Conservation (phyloP, 352 stramenopile species). For the Globisporangium paddicum region DNA sequence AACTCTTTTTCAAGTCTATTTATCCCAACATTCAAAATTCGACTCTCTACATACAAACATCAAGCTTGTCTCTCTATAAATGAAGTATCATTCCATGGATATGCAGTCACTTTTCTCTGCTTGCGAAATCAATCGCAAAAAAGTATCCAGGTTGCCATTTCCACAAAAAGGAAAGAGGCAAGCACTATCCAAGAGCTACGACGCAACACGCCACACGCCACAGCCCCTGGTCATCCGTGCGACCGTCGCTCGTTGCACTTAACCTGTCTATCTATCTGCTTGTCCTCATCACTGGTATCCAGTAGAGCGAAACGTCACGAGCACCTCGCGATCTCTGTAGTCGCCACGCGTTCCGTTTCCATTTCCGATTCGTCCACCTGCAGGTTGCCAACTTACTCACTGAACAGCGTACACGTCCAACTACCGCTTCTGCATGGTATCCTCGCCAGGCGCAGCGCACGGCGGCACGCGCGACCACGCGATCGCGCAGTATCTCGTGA, state of each 20-base stretch:
- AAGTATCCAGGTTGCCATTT: neutral
- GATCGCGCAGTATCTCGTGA: conserved; percentile 65
- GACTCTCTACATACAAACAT: neutral
- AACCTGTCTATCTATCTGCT: too few species aligned
- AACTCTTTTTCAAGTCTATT: too few species aligned
- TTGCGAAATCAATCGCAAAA: neutral
- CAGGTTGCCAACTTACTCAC: too few species aligned
- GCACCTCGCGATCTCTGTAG: neutral
- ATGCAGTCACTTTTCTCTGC: neutral
- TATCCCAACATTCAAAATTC: too few species aligned
- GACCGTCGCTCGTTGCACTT: neutral
- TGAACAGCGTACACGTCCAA: too few species aligned
- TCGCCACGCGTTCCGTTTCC: too few species aligned
- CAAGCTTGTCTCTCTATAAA: neutral
- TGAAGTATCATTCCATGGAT: neutral
- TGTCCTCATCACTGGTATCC: too few species aligned
- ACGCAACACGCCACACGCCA: neutral
- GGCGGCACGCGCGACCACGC: conserved; percentile 17
- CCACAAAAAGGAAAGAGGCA: neutral
- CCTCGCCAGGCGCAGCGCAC: neutral
- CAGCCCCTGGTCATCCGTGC: neutral
- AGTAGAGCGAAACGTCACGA: too few species aligned
- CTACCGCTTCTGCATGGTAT: neutral
- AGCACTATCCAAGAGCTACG: neutral
- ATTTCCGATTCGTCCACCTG: too few species aligned